Percentiles rank a stretch among this genome's conserved stretches.
phyloP scores from a whole-genome alignment of 768 basidiomycete genomes.

The Solioccasus polychromus region DNA sequence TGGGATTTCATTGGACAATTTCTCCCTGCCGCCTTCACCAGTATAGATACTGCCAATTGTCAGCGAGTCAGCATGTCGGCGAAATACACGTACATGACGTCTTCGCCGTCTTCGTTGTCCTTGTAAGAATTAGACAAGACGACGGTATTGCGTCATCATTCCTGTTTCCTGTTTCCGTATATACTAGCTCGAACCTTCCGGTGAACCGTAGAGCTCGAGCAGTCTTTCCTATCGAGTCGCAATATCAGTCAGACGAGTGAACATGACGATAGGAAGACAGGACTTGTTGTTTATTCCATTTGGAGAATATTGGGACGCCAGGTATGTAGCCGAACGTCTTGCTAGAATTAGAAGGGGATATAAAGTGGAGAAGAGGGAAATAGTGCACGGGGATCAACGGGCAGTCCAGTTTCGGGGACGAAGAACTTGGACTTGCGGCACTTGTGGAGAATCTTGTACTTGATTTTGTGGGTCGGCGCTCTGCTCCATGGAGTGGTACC shows the following conservation, averaged over 20 bases:
- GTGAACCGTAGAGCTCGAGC: slow-evolving; percentile 19
- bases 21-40: slow-evolving; percentile 22
- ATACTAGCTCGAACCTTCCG: slow-evolving; percentile 16
- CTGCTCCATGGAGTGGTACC: slow-evolving; percentile 10
- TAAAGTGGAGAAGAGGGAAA: background rate
- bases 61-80: background rate
- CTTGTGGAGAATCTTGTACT: background rate
- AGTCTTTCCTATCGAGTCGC: slow-evolving; percentile 1
- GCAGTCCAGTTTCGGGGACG: no score
- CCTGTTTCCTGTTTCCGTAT: slow-evolving; percentile 8
- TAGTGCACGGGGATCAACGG: no score
- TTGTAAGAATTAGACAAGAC: slow-evolving; percentile 18
- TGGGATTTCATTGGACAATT: slow-evolving; percentile 5
- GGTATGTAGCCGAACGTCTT: slow-evolving; percentile 26
- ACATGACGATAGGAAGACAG: no score
- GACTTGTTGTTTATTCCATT: slow-evolving; percentile 19
- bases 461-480: background rate
- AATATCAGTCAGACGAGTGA: background rate
- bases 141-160: slow-evolving; percentile 21
- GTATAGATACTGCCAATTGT: slow-evolving; percentile 25
- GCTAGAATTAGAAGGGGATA: slow-evolving; percentile 7
- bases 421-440: no score
- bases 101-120: slow-evolving; percentile 26
- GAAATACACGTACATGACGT: slow-evolving; percentile 21
- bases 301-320: slow-evolving; percentile 18